Percentiles rank a stretch among this genome's conserved stretches.
These are phyloP conservation scores for Arabidopsis thaliana DNA, from an alignment of 345 rosid species.

Conservation along the genomic window TAIR10.1 NC_003070.9:19641501-19642000, in stretches of 20 bases:
- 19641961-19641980: no score
- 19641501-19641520: conserved; percentile 26
- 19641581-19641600: neutral
- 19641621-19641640: neutral
- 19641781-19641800: neutral
- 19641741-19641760: neutral
- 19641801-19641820: neutral
- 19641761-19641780: neutral
- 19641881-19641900: neutral
- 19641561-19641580: neutral
- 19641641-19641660: neutral
- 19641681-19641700: neutral
- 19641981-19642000: no score
- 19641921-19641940: neutral
- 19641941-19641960: neutral
- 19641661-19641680: no score
- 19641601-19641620: neutral
- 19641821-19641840: neutral
- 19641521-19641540: neutral
- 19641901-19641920: neutral
- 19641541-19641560: neutral
- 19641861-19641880: neutral
- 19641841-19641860: neutral
- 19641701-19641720: neutral
- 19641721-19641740: no score